phyloP scores from a whole-genome alignment of 2,329 filamentous ascomycete species.

The Triangularia setosa region DNA sequence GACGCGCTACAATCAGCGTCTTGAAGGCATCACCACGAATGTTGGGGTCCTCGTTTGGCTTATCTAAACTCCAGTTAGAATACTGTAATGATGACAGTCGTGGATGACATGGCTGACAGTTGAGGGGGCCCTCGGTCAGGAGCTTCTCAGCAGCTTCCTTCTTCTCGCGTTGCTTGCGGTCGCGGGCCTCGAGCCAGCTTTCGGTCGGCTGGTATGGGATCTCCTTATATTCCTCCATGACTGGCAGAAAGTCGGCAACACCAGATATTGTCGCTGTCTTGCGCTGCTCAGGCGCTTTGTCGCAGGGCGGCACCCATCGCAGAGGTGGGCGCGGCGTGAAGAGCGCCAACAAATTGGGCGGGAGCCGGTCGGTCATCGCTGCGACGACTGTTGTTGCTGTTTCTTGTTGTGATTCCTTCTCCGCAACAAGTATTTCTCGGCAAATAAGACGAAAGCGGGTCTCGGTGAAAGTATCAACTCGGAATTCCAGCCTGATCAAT shows the following conservation, averaged over 20 bases:
- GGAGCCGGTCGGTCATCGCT: constrained; percentile 94
- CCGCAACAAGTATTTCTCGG: background rate
- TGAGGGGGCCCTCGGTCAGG: constrained; percentile 58
- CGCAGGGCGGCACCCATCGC: constrained; percentile 79
- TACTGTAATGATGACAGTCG: background rate
- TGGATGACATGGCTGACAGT: constrained; percentile 45
- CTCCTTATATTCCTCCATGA: constrained; percentile 71
- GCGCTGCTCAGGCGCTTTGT: constrained; percentile 78
- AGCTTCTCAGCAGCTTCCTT: constrained; percentile 62
- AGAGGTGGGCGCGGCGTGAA: constrained; percentile 92
- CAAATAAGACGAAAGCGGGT: background rate
- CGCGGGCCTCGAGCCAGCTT: constrained; percentile 85
- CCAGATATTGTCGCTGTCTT: constrained; percentile 70
- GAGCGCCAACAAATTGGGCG: constrained; percentile 84
- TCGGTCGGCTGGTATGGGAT: constrained; percentile 78
- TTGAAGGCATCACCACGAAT: constrained; percentile 92
- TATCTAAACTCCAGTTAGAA: constrained; percentile 50
- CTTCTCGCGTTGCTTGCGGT: constrained; percentile 80
- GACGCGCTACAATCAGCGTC: constrained; percentile 85
- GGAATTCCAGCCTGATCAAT: background rate
- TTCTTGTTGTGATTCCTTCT: background rate
- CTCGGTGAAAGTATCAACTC: background rate
- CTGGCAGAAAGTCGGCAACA: constrained; percentile 69
- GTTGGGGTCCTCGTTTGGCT: constrained; percentile 79
- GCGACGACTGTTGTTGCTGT: background rate